phyloP scores from a whole-genome alignment of 1,139 yeast species.

The Blastobotrys raffinosifermentans region DNA sequence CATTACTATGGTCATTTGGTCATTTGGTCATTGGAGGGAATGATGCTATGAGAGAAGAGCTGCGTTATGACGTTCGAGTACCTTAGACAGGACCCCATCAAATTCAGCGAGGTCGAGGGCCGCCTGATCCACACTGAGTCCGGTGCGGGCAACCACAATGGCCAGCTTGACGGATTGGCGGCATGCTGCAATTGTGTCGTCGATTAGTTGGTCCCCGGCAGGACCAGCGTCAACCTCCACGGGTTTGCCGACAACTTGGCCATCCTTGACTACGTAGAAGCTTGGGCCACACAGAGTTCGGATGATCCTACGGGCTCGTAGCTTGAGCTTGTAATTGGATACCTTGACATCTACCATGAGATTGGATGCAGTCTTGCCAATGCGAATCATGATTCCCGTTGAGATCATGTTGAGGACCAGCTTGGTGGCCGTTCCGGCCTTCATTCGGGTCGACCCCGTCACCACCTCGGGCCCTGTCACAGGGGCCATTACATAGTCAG shows the following conservation, averaged over 20 bases:
- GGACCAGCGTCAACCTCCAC: neutral
- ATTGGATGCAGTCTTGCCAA: conserved; percentile 27
- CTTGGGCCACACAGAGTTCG: conserved; percentile 16
- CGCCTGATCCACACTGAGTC: conserved; percentile 18
- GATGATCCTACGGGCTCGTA: conserved; percentile 21
- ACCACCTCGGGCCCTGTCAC: conserved; percentile 27
- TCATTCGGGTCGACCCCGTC: conserved; percentile 27
- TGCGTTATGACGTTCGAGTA: too few species aligned
- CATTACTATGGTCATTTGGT: too few species aligned
- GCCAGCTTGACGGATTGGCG: conserved; percentile 22
- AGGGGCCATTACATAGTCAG: conserved; percentile 21
- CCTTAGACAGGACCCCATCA: conserved; percentile 13
- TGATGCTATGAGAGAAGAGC: too few species aligned
- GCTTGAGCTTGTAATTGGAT: conserved; percentile 21
- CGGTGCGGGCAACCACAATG: conserved; percentile 23
- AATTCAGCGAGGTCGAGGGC: conserved; percentile 12
- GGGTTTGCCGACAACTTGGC: conserved; percentile 2
- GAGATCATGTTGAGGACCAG: conserved; percentile 26
- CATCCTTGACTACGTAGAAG: conserved; percentile 9
- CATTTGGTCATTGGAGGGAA: too few species aligned
- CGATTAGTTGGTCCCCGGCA: conserved; percentile 9
- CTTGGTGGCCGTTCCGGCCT: conserved; percentile 29
- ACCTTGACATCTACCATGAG: conserved; percentile 27
- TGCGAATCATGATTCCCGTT: conserved; percentile 24
- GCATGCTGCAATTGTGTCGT: conserved; percentile 8